Base-by-base conservation (phyloP, 2,329 filamentous ascomycete species). In the Cercospora beticola region DNA sequence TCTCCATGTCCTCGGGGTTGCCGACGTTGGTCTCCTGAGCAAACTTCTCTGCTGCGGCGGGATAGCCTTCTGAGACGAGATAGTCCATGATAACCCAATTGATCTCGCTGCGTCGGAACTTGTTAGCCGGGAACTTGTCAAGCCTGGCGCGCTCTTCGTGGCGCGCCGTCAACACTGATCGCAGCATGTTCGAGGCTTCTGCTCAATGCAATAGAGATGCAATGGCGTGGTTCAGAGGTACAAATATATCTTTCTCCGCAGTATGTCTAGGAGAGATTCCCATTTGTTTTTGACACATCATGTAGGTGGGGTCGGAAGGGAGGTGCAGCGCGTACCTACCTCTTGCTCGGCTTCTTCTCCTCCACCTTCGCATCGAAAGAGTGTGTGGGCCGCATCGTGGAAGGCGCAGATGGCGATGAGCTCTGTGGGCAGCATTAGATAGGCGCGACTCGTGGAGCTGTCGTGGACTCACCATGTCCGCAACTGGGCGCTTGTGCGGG, bases 261-360 rank as follows among this genome's bases (percentile, higher is more conserved):
- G 87, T 82, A 84, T 82, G 88, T 92, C 74, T 98, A 92, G 91
- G 95, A 99, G 96, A 99, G 95, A 99, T 99, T 99, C 95, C 95
- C 95, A 99, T 87, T 97, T 96, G 90, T 92, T 90, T 86, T 83
- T 83, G 83, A 86, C 85, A 78, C 87, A 92, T 96, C 94, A 97
- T 97, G 85, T 88, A 84, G 76, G 77, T 65, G 33, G 62, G 46
- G 46, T 16, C 36, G 33, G 46, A 62, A 18, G 59, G 68, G 36
- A 65, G 28, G 61, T 26, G 63, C n/a, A 12, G 8, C 6, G 62
- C 75, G 56, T 73, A 86, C 95, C 89, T 73, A 86, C 95, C 89
- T 92, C 82, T 98, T 99, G 36, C 92, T 91, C 60, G 92, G 89
- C 78, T 93, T 94, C 75, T 94, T 88, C 74, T 94, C 90, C 74